These are phyloP conservation scores for Clavulina sp. DNA, from an alignment of 768 basidiomycete species.

Conservation along the genomic window DNA sequence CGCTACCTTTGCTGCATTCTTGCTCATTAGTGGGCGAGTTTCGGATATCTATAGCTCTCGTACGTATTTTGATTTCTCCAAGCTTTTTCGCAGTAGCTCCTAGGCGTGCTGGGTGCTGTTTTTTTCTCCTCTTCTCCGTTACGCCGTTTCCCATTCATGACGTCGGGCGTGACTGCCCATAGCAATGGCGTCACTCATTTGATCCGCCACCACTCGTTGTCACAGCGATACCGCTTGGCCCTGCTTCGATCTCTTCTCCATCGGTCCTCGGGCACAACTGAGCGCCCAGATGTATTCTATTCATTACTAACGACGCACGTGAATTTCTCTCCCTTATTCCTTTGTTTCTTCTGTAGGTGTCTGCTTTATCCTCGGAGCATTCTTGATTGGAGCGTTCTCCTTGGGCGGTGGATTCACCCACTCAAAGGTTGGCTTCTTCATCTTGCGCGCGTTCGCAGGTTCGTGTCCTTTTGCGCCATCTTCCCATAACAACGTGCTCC, in stretches of 20 bases:
- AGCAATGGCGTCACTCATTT: too few species aligned
- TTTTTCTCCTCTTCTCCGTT: too few species aligned
- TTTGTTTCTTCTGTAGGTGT: slow-evolving; percentile 16
- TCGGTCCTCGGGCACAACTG: too few species aligned
- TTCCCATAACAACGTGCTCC: not conserved
- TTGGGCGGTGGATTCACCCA: slow-evolving; percentile 30
- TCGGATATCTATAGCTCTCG: not conserved
- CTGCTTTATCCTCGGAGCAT: slow-evolving; percentile 27
- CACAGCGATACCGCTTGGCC: too few species aligned
- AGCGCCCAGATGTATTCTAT: too few species aligned
- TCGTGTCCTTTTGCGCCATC: slow-evolving; percentile 19
- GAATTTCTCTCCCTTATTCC: too few species aligned
- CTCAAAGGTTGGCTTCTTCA: slow-evolving; percentile 30
- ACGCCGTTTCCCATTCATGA: too few species aligned
- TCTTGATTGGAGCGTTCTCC: slow-evolving; percentile 26
- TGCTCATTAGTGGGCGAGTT: not conserved
- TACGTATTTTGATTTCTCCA: not conserved
- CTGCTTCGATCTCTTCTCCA: too few species aligned
- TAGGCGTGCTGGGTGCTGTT: not conserved
- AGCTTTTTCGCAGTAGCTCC: not conserved
- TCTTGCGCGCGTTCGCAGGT: slow-evolving; percentile 35
- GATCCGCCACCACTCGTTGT: too few species aligned
- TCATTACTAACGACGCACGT: too few species aligned
- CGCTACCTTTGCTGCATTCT: slow-evolving; percentile 1
- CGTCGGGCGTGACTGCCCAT: too few species aligned